These are phyloP conservation scores for Geotrichum citri-aurantii DNA, from an alignment of 1,139 yeast species.

Conservation along the genomic window DNA sequence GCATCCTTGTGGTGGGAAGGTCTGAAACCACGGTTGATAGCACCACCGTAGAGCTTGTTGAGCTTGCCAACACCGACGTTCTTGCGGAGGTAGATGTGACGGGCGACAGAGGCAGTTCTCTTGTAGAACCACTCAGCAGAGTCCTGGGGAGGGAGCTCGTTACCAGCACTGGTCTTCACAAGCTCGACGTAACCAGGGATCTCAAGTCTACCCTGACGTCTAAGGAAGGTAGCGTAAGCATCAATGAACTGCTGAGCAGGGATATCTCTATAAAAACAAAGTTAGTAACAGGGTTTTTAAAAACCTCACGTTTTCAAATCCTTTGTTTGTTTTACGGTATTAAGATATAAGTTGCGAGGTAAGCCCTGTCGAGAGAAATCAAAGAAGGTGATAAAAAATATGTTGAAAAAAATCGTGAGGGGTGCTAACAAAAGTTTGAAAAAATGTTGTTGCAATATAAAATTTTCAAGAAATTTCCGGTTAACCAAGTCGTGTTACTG, in stretches of 20 bases:
- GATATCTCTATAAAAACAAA: conserved; percentile 57
- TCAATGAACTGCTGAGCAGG: conserved; percentile 99
- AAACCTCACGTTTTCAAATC: not conserved
- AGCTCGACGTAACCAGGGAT: conserved; percentile 99
- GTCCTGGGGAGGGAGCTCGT: conserved; percentile 99
- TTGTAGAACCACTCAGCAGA: conserved; percentile 99
- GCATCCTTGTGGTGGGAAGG: conserved; percentile 99
- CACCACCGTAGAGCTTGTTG: conserved; percentile 99
- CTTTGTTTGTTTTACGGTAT: not conserved
- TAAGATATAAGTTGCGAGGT: not conserved
- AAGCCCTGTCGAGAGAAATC: not conserved
- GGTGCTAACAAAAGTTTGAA: not conserved
- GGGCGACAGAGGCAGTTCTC: conserved; percentile 99
- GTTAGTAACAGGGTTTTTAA: conserved; percentile 10
- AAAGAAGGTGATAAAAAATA: not conserved
- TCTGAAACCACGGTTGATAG: conserved; percentile 98
- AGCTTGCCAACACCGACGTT: conserved; percentile 99
- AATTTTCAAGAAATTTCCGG: not conserved
- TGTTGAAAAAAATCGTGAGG: not conserved
- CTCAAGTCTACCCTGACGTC: conserved; percentile 99
- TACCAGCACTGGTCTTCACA: conserved; percentile 98
- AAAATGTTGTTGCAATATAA: not conserved
- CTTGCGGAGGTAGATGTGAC: conserved; percentile 99
- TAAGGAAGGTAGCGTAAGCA: conserved; percentile 99
- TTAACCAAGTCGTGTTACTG: not conserved